phyloP scores from a whole-genome alignment of 2,329 filamentous ascomycete genomes.

The Thyridium curvatum region DNA sequence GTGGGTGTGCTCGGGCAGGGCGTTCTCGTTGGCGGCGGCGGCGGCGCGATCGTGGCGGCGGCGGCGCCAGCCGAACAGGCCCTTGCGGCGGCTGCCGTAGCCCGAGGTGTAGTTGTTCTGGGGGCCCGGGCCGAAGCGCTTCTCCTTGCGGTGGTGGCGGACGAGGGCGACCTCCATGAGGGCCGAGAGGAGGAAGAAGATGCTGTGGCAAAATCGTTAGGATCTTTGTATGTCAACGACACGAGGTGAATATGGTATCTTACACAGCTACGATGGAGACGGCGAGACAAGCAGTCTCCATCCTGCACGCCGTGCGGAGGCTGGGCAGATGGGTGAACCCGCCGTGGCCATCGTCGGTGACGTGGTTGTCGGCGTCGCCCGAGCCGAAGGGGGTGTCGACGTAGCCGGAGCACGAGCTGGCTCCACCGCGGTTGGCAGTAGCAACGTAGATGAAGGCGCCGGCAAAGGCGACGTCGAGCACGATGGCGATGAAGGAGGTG shows the following conservation, averaged over 20 bases:
- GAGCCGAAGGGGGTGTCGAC: conserved; percentile 65
- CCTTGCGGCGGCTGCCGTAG: conserved; percentile 17
- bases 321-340: conserved; percentile 42
- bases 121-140: conserved; percentile 30
- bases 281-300: conserved; percentile 73
- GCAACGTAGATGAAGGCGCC: conserved; percentile 79
- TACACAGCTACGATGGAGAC: conserved; percentile 74
- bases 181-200: conserved; percentile 20
- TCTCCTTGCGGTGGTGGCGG: conserved; percentile 27
- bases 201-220: conserved; percentile 20
- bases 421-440: conserved; percentile 64
- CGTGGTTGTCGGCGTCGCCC: conserved; percentile 45
- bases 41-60: conserved; percentile 11
- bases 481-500: conserved; percentile 65
- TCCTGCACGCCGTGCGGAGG: conserved; percentile 54
- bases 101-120: conserved; percentile 33
- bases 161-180: conserved; percentile 17
- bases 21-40: conserved; percentile 6
- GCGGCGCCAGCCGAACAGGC: conserved; percentile 24
- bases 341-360: conserved; percentile 39
- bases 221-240: too few relatives aligned
- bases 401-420: conserved; percentile 52
- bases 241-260: conserved; percentile 14
- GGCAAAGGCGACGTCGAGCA: conserved; percentile 72
- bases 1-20: conserved; percentile 25